Evolutionary conservation across 352 stramenopile genomes (phyloP), one percentile per base, ranked within the genome.

Genomic region (Pythium oligandrum): DNA sequence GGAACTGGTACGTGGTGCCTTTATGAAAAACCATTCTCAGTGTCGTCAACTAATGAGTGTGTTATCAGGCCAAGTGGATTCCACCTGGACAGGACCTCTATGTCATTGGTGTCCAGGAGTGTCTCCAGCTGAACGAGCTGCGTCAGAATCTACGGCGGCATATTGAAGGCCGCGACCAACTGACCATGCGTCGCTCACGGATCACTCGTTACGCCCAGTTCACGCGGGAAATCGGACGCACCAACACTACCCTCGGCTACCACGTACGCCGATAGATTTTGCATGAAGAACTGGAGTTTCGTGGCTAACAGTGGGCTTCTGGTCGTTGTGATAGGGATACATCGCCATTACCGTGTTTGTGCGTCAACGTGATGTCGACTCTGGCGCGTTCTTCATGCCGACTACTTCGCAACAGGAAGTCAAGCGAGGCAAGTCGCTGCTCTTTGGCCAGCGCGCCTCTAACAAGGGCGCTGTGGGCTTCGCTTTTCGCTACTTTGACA

Each of bases 381-480:
- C 60, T 33, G 79, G 78, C 6, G 80, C 79, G 55, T 93, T 95
- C 53, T 88, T 89, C 53, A 90, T 92, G 76, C 76, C 88, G 8
- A 78, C 78, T 3, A 73, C 78, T 7, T 71, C 82, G 4, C 73
- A 83, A 34, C 75, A 88, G 50, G 78, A 87, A 53, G 73, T 93
- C 39, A 85, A 87, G 53, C 77, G 81, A 10, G 83, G 83, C 12
- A 89, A 87, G 46, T 90, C 81, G 40, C 66, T 93, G 30, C 70
- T 91, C 0, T 68, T 93, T 46, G 71, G 82, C 0, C 59, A 67
- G 40, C 80, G 82, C 12, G 85, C 87, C 35, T 88, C 83, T 42
- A 97, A 96, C 70, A 97, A 97, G 66, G 88, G 88, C 44, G 84
- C 82, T n/a, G 87, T 96, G 11, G 86, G 87, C 26, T 81, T 97